phyloP scores from a whole-genome alignment of 768 basidiomycete genomes.

The Tylopilus subfusipes region DNA sequence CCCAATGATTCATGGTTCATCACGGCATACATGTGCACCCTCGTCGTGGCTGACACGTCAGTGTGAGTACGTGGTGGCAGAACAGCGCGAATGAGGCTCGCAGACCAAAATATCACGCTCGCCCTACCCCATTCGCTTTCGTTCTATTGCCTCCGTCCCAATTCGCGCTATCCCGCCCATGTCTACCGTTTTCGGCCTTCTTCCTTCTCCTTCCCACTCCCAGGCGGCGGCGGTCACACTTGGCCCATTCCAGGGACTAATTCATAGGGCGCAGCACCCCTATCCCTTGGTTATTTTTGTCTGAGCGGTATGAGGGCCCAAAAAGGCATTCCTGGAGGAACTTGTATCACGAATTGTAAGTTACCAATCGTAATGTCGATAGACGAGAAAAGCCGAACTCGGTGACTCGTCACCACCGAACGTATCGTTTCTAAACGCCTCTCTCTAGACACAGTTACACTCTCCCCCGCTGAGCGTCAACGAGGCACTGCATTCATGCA shows the following conservation, averaged over 20 bases:
- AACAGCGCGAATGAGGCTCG: background rate
- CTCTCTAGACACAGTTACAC: background rate
- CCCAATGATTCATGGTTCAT: background rate
- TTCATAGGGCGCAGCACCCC: background rate
- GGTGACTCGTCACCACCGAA: background rate
- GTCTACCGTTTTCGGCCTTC: constrained; percentile 5
- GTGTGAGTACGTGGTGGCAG: background rate
- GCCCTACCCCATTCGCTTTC: background rate
- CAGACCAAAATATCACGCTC: constrained; percentile 1
- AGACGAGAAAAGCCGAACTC: background rate
- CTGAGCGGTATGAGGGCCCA: background rate
- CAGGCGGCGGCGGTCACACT: background rate
- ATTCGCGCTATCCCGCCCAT: background rate
- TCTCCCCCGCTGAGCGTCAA: background rate
- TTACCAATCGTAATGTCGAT: background rate
- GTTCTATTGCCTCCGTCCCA: background rate
- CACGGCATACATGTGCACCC: background rate
- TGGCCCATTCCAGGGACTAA: background rate
- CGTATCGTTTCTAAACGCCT: background rate
- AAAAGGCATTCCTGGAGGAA: background rate
- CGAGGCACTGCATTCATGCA: background rate
- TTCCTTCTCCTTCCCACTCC: background rate
- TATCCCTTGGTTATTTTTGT: constrained; percentile 3
- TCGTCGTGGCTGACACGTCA: background rate
- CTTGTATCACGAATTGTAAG: background rate